Evolutionary conservation across 1,139 yeast genomes (phyloP).

Genomic region (Diutina rugosa): DNA sequence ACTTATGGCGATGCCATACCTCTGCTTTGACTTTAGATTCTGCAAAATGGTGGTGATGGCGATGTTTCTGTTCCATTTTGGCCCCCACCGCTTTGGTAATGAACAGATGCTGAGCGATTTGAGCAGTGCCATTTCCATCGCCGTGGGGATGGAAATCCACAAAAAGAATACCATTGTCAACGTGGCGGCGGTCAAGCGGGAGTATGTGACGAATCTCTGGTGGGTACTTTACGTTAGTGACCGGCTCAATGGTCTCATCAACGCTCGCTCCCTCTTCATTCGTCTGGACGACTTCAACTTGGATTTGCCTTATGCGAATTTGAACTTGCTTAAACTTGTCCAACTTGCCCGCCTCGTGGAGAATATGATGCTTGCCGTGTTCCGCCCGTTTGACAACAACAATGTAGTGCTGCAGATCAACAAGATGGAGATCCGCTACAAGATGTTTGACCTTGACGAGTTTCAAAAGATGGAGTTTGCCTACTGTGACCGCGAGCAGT

Average conservation of each 20-base stretch:
- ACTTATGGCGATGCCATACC: constrained; percentile 18
- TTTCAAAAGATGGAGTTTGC: background rate
- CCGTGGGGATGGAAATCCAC: constrained; percentile 20
- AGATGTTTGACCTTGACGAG: constrained; percentile 1
- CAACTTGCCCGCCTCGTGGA: background rate
- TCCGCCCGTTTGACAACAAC: background rate
- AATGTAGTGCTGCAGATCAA: background rate
- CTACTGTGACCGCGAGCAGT: background rate
- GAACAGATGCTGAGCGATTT: constrained; percentile 26
- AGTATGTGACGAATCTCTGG: constrained; percentile 19
- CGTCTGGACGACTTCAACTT: constrained; percentile 23
- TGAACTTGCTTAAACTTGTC: background rate
- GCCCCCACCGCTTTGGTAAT: constrained; percentile 18
- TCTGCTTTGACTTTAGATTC: constrained; percentile 26
- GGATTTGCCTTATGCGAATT: constrained; percentile 14
- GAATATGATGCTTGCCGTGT: constrained; percentile 1
- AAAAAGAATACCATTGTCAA: constrained; percentile 7
- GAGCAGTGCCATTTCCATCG: constrained; percentile 17
- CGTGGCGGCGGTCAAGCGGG: constrained; percentile 4
- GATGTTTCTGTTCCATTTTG: constrained; percentile 18
- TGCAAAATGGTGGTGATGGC: constrained; percentile 15
- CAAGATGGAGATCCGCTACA: constrained; percentile 1
- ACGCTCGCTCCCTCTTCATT: constrained; percentile 22
- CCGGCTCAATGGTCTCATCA: constrained; percentile 22
- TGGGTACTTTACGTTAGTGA: constrained; percentile 24